Conservation (phyloP, 192 early-diverging fungal genomes). For the Gaertneriomyces sp. region DNA sequence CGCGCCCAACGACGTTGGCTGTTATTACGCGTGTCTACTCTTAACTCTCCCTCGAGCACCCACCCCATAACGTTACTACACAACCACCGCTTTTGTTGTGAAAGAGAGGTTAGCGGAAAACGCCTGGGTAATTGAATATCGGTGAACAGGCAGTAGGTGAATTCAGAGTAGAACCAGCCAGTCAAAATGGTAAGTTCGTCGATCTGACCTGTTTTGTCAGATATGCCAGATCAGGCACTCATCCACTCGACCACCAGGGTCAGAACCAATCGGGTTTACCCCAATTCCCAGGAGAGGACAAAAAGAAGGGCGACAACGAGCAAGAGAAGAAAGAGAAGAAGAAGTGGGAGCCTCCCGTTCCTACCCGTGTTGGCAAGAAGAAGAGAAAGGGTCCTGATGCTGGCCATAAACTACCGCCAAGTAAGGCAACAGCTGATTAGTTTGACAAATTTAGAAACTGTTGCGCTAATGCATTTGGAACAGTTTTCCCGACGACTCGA, state of each 20-base stretch:
- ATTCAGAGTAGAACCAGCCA: too few species aligned
- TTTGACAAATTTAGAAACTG: constrained; percentile 1
- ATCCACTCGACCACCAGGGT: constrained; percentile 53
- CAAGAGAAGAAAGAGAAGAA: constrained; percentile 76
- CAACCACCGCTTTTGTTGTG: too few species aligned
- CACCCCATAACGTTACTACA: too few species aligned
- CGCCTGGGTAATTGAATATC: too few species aligned
- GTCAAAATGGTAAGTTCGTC: too few species aligned
- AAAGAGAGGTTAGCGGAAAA: too few species aligned
- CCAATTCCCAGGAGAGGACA: constrained; percentile 58
- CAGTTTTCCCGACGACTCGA: constrained; percentile 95
- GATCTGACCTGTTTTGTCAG: too few species aligned
- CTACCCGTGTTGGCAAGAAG: constrained; percentile 98
- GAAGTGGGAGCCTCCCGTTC: constrained; percentile 98
- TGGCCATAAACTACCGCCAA: constrained; percentile 83
- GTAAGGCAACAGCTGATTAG: constrained; percentile 40
- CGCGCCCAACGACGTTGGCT: too few species aligned
- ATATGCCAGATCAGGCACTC: too few species aligned
- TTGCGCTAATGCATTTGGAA: background rate
- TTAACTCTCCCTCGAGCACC: too few species aligned
- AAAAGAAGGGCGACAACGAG: constrained; percentile 44
- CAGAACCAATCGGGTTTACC: constrained; percentile 76
- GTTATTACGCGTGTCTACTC: too few species aligned
- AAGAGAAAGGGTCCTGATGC: constrained; percentile 94
- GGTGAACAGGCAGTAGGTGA: too few species aligned